Percentiles rank a stretch among this genome's conserved stretches.
These are phyloP conservation scores for Phoenix roebelenii DNA, from an alignment of 176 grass and related monocot genomes.

Conservation along the genomic window DNA sequence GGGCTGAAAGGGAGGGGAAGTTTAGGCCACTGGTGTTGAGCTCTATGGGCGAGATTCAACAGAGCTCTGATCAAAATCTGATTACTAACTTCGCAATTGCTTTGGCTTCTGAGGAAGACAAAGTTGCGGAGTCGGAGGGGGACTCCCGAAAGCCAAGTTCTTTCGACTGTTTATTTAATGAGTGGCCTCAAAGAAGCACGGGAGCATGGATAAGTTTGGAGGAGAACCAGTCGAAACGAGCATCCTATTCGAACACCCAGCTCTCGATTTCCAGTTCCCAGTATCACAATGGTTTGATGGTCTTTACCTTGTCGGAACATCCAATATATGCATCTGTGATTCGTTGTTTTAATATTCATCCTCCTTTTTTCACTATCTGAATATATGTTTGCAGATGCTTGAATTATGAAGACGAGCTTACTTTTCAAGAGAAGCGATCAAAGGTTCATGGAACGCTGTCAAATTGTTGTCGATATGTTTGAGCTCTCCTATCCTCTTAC, in stretches of 20 bases:
- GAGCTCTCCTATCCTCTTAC: too few species aligned
- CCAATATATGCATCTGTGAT: too few species aligned
- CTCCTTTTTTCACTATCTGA: too few species aligned
- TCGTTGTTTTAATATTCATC: too few species aligned
- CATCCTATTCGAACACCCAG: background rate
- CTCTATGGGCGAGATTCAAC: background rate
- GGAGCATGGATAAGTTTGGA: constrained; percentile 6
- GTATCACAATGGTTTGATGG: too few species aligned
- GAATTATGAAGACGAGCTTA: too few species aligned
- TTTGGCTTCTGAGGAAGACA: constrained; percentile 15
- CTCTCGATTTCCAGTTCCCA: constrained; percentile 7
- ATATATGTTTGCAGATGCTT: too few species aligned
- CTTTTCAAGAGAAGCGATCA: too few species aligned
- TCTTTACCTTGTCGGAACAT: too few species aligned
- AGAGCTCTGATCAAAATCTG: background rate
- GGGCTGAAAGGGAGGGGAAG: background rate
- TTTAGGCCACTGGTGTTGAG: background rate
- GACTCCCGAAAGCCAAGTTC: constrained; percentile 5
- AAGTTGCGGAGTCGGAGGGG: background rate
- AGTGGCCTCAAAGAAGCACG: constrained; percentile 1
- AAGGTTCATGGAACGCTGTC: too few species aligned
- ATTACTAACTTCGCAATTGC: constrained; percentile 8
- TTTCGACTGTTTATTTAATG: constrained; percentile 33
- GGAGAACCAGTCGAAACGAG: background rate
- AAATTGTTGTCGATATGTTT: too few species aligned